Evolutionary conservation across 345 rosid species (phyloP).

Genomic region (Xanthoceras sorbifolium): DNA sequence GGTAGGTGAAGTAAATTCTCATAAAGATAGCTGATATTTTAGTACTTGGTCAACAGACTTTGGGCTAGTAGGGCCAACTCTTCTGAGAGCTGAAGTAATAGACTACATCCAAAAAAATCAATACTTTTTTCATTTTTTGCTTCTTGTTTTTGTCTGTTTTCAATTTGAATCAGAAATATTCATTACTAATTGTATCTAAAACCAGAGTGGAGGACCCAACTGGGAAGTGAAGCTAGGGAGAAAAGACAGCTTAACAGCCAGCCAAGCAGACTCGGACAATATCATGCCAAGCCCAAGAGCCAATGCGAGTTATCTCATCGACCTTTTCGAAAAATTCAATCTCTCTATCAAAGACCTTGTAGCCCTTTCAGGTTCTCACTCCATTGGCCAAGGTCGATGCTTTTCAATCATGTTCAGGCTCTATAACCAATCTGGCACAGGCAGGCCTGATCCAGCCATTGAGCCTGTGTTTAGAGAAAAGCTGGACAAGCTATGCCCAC

Average conservation of each 20-base stretch:
- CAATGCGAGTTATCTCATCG: constrained; percentile 60
- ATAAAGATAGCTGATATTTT: neutral
- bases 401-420: constrained; percentile 84
- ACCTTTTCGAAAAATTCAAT: constrained; percentile 57
- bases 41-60: neutral
- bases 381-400: constrained; percentile 86
- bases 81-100: neutral
- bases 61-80: neutral
- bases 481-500: constrained; percentile 72
- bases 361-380: constrained; percentile 96
- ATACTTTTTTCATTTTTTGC: too few species aligned
- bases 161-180: neutral
- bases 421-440: constrained; percentile 87
- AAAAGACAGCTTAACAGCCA: constrained; percentile 74
- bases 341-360: constrained; percentile 81
- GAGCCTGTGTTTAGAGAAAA: constrained; percentile 52
- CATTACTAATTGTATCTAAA: neutral
- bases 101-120: neutral
- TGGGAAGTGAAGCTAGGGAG: constrained; percentile 93
- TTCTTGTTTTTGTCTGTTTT: neutral
- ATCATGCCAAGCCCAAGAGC: constrained; percentile 95
- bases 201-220: constrained; percentile 81
- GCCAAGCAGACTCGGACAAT: constrained; percentile 63
- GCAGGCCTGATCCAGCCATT: constrained; percentile 62
- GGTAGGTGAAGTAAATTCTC: neutral